Evolutionary conservation across 345 rosid species (phyloP), one percentile per base, ranked within the genome.

Genomic region (Eucalyptus sideroxylon): DNA sequence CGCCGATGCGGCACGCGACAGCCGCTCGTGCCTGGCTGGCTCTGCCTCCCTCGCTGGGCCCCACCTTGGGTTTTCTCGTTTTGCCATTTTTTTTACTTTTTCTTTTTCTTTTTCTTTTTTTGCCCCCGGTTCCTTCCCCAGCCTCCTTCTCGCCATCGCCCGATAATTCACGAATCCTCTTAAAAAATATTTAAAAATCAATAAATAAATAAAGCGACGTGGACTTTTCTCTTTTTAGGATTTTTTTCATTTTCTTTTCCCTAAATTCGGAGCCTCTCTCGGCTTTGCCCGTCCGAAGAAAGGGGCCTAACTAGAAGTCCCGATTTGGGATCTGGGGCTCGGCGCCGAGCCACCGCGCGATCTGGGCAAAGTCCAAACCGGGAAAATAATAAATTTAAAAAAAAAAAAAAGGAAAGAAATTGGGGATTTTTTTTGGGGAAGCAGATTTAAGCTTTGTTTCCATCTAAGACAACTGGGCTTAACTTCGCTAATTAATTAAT

Each of bases 1-100:
- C 89, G 90, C 88, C 62, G 7, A 94, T 92, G 96, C 94, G 95
- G 95, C 96, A 95, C 92, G 92, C 88, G 93, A 91, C 94, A 94
- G 86, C 95, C 93, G 93, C 93, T 92, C 91, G 88, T 87, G 89
- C 51, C 62, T 56, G 62, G 30, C 30, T 56, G 62, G 62, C 62
- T 11, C 62, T 24, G 6, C 30, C 30, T 10, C 62, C 62, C 30
- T 56, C 30, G 1, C 13, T 86, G 37, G 37, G 31, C 30, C 62
- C 62, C 30, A 23, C 62, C 62, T 30, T 6, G 26, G 37, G 31
- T 30, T 45, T 56, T 83, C 26, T 87, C 53, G 6, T 88, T 88
- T 49, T 16, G 2, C 49, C 8, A 5, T 16, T 14, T 21, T 15
- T 23, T 51, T 72, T n/a, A 77, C 8, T 55, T 55, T 55, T 56